A percentile compares a stretch with the other conserved stretches of the same genome.
Conservation (phyloP, 108 stramenopile genomes). For the Cyclotella atomus region DNA sequence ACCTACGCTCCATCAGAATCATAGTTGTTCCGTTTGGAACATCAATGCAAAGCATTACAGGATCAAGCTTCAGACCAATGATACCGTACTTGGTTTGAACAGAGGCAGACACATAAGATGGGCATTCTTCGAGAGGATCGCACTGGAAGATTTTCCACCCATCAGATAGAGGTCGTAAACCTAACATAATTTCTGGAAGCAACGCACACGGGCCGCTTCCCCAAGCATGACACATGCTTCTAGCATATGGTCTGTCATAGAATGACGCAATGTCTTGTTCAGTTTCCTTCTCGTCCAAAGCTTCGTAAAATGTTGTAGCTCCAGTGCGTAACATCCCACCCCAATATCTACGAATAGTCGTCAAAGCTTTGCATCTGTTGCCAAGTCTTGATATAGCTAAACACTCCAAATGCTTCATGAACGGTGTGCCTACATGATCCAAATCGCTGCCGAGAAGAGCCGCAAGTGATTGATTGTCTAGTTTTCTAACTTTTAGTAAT, state of each 20-base stretch:
- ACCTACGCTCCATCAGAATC: slow-evolving; percentile 34
- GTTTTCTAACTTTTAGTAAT: slow-evolving; percentile 10
- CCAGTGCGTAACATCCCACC: slow-evolving; percentile 39
- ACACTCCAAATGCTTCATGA: slow-evolving; percentile 46
- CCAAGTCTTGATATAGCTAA: slow-evolving; percentile 27
- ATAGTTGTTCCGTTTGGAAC: slow-evolving; percentile 35
- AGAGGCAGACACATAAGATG: neutral
- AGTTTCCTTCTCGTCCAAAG: slow-evolving; percentile 29
- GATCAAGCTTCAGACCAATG: slow-evolving; percentile 17
- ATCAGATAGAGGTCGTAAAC: slow-evolving; percentile 39
- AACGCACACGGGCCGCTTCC: slow-evolving; percentile 44
- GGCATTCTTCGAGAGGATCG: slow-evolving; percentile 23
- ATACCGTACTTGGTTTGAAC: slow-evolving; percentile 28
- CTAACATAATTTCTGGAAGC: slow-evolving; percentile 38
- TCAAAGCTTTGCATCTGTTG: slow-evolving; percentile 20
- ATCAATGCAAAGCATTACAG: slow-evolving; percentile 9
- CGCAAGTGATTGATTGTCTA: slow-evolving; percentile 13
- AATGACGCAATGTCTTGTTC: slow-evolving; percentile 25
- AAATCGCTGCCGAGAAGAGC: slow-evolving; percentile 18
- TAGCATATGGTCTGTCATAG: slow-evolving; percentile 39
- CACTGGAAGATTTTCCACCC: slow-evolving; percentile 42
- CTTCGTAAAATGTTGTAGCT: slow-evolving; percentile 53
- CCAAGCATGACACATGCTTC: slow-evolving; percentile 52
- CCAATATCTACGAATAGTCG: slow-evolving; percentile 35
- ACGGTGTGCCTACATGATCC: slow-evolving; percentile 33